Percentiles rank a stretch among this genome's conserved stretches.
Conservation (phyloP, 805 yeast species). For the Nadsonia fulvescens region DNA sequence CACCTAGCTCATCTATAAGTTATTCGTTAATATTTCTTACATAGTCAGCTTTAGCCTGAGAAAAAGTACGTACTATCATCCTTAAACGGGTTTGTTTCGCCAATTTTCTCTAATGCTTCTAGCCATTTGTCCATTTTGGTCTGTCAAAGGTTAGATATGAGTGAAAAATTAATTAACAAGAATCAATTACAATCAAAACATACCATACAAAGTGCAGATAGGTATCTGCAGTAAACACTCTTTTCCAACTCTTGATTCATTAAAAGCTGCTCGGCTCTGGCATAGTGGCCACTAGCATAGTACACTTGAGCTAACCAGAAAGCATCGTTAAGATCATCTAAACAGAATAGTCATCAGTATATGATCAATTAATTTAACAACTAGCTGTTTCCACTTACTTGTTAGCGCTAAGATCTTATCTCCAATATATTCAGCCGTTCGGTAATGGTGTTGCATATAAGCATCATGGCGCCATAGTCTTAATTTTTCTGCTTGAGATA, state of each 20-base stretch:
- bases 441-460: conserved; percentile 74
- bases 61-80: no score
- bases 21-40: no score
- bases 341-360: conserved; percentile 1
- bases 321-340: conserved; percentile 82
- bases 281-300: conserved; percentile 55
- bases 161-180: not conserved
- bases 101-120: conserved; percentile 73
- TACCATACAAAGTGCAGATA: conserved; percentile 61
- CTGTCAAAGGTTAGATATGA: no score
- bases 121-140: conserved; percentile 64
- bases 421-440: conserved; percentile 79
- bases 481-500: conserved; percentile 68
- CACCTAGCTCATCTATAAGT: no score
- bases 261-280: conserved; percentile 60
- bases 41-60: no score
- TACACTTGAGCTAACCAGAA: conserved; percentile 92
- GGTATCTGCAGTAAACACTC: conserved; percentile 55
- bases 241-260: conserved; percentile 35
- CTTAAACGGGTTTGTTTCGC: conserved; percentile 62
- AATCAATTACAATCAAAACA: conserved; percentile 15
- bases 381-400: no score
- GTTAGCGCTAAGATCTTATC: conserved; percentile 78
- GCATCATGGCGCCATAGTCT: conserved; percentile 92
- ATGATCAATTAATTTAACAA: not conserved